Evolutionary conservation across 31 red algal genomes (phyloP).

Genomic region (Asparagopsis taxiformis): DNA sequence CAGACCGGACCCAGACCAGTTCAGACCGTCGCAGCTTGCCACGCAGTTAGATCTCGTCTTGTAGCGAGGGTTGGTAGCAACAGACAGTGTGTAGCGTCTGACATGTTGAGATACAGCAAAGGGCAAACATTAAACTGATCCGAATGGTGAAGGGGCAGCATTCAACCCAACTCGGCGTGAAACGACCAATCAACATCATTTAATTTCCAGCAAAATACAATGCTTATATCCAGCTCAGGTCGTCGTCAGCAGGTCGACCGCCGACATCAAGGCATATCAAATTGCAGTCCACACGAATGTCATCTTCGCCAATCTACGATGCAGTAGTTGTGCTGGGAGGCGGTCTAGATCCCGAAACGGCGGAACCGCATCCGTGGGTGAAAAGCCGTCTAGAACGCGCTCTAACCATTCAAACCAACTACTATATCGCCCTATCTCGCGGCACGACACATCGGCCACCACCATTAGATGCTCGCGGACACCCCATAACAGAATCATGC

Average conservation of each 20-base stretch:
- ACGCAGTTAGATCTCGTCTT: conserved; percentile 55
- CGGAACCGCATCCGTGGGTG: conserved; percentile 81
- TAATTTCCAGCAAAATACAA: too few species aligned
- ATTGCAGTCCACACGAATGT: too few species aligned
- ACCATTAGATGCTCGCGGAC: conserved; percentile 35
- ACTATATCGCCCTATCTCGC: conserved; percentile 77
- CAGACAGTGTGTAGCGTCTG: too few species aligned
- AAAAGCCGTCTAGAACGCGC: conserved; percentile 74
- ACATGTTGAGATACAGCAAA: too few species aligned
- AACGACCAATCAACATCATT: too few species aligned
- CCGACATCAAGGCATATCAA: too few species aligned
- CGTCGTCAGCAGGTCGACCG: too few species aligned
- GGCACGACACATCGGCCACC: conserved; percentile 90
- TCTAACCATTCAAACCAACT: conserved; percentile 42
- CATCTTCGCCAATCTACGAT: conserved; percentile 47
- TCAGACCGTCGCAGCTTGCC: conserved; percentile 39
- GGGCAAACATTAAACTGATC: too few species aligned
- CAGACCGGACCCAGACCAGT: conserved; percentile 47
- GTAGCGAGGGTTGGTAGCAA: too few species aligned
- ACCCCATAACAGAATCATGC: conserved; percentile 66
- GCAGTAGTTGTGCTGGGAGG: conserved; percentile 88
- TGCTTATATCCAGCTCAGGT: too few species aligned
- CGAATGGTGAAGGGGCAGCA: too few species aligned
- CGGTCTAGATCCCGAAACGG: conserved; percentile 49
- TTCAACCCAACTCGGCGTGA: too few species aligned